These are phyloP conservation scores for Amanita rimosa DNA, from an alignment of 768 basidiomycete species.

Conservation along the genomic window DNA sequence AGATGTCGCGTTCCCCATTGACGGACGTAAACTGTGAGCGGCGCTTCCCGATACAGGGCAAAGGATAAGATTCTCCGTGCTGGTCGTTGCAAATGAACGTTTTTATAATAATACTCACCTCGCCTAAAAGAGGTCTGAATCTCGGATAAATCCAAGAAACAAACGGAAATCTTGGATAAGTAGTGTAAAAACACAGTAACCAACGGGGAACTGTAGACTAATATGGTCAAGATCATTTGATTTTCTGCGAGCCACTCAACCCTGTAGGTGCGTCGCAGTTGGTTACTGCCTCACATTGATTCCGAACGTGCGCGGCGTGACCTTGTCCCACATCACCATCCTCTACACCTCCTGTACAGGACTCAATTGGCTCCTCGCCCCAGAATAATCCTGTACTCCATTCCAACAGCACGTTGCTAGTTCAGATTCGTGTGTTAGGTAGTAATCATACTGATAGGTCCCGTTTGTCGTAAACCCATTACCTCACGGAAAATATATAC, in stretches of 20 bases:
- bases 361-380: no score
- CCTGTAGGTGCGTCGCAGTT: no score
- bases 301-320: no score
- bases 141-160: neutral
- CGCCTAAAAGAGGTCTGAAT: neutral
- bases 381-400: no score
- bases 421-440: neutral
- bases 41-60: constrained; percentile 8
- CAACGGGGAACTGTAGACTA: neutral
- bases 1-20: constrained; percentile 20
- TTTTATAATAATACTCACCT: neutral
- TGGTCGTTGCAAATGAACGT: neutral
- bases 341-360: no score
- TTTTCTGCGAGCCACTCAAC: neutral
- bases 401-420: no score
- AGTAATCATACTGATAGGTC: neutral
- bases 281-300: no score
- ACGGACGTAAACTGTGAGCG: constrained; percentile 4
- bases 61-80: neutral
- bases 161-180: neutral
- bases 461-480: neutral
- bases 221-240: neutral
- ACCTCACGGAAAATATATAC: neutral
- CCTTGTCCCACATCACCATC: no score
- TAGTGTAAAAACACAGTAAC: neutral